Evolutionary conservation across 2,329 filamentous ascomycete genomes (phyloP).

Genomic region (Parastagonospora avenae): DNA sequence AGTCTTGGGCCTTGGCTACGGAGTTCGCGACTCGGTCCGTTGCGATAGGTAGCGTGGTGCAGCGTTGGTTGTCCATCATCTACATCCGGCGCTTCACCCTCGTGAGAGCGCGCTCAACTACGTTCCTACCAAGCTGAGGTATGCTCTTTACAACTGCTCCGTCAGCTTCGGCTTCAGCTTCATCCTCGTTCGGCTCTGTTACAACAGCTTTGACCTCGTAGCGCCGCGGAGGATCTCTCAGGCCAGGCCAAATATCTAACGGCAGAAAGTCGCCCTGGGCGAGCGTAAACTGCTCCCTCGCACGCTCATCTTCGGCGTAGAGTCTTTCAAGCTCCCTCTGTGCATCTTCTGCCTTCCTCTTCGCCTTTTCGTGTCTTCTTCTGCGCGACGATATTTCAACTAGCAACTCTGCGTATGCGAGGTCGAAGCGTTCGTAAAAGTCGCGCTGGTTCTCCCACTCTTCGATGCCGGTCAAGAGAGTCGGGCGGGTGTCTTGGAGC

Average conservation of each 20-base stretch:
- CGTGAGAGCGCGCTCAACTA: constrained; percentile 42
- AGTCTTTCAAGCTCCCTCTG: constrained; percentile 77
- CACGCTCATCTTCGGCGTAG: constrained; percentile 70
- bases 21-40: too few species aligned
- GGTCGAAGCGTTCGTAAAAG: constrained; percentile 88
- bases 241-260: constrained; percentile 81
- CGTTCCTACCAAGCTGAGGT: constrained; percentile 41
- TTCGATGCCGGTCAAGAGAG: constrained; percentile 68
- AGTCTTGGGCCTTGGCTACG: too few species aligned
- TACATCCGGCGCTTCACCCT: constrained; percentile 45
- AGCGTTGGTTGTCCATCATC: too few species aligned
- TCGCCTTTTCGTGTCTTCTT: constrained; percentile 73
- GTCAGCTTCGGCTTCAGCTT: constrained; percentile 15
- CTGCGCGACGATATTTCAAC: constrained; percentile 81
- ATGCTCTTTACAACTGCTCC: constrained; percentile 35
- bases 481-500: constrained; percentile 71
- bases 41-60: too few species aligned
- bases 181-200: constrained; percentile 18
- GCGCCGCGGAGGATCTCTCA: constrained; percentile 40
- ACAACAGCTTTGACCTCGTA: constrained; percentile 40
- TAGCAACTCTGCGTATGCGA: constrained; percentile 82
- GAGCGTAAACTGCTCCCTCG: constrained; percentile 77
- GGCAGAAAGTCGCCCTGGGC: constrained; percentile 88
- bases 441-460: constrained; percentile 77
- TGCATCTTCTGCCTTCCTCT: constrained; percentile 76